Percentiles rank a stretch among this genome's conserved stretches.
phyloP scores from a whole-genome alignment of 176 grass and related monocot species.

The Coix lacrymajobi region DNA sequence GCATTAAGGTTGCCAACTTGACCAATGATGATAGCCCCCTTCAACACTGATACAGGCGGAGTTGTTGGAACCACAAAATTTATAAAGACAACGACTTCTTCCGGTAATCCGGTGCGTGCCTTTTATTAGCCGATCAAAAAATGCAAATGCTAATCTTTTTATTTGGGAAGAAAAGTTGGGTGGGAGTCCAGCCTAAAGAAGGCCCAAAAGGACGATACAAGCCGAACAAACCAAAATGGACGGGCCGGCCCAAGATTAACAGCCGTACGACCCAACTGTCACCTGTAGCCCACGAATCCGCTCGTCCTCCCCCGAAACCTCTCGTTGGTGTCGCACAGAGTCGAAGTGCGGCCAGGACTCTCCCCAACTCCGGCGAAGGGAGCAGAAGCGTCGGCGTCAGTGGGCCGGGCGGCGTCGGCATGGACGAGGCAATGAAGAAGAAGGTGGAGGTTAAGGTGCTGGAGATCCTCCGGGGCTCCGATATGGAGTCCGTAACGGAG shows the following conservation, averaged over 20 bases:
- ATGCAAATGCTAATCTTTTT: too few relatives aligned
- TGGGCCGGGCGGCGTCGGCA: conserved; percentile 2
- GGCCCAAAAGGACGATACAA: not conserved
- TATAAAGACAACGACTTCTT: not conserved
- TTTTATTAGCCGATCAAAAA: not conserved
- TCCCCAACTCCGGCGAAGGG: not conserved
- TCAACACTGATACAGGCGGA: not conserved
- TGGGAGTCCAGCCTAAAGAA: not conserved
- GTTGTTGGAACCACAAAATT: not conserved
- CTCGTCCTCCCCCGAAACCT: not conserved
- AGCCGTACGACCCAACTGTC: not conserved
- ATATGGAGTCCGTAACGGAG: conserved; percentile 68
- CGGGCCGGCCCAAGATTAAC: not conserved
- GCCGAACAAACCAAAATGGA: not conserved
- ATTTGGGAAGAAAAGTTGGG: too few relatives aligned
- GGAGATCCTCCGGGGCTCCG: conserved; percentile 57
- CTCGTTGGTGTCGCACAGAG: not conserved
- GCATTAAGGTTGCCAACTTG: not conserved
- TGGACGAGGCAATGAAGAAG: conserved; percentile 53
- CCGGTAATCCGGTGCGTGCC: not conserved
- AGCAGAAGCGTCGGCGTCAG: not conserved
- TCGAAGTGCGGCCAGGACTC: not conserved
- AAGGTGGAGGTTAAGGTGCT: conserved; percentile 66
- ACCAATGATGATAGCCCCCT: not conserved
- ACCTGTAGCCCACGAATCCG: not conserved